phyloP scores from a whole-genome alignment of 352 stramenopile genomes.

The Phytophthora colocasiae region DNA sequence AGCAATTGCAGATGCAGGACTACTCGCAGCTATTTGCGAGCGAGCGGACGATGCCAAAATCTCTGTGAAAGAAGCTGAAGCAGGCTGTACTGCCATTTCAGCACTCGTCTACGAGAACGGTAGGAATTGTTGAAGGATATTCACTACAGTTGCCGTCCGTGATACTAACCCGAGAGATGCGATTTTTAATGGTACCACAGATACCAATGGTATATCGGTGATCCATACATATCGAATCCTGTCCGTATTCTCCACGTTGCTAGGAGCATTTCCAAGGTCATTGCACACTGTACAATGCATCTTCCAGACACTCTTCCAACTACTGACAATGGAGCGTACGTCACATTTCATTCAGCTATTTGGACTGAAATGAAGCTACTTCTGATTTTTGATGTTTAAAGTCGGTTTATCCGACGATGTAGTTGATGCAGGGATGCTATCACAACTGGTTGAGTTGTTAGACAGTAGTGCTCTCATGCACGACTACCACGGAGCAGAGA shows the following conservation, averaged over 20 bases:
- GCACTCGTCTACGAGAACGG: conserved; percentile 58
- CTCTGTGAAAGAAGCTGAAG: conserved; percentile 28
- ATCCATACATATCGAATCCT: conserved; percentile 40
- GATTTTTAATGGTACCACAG: conserved; percentile 14
- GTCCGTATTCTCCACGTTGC: conserved; percentile 30
- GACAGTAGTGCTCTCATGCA: conserved; percentile 31
- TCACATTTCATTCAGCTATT: not conserved
- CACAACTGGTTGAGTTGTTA: conserved; percentile 46
- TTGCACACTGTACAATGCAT: conserved; percentile 33
- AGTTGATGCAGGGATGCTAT: conserved; percentile 41
- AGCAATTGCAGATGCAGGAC: conserved; percentile 43
- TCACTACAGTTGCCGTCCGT: no score
- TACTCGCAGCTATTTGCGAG: conserved; percentile 42
- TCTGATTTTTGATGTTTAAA: not conserved
- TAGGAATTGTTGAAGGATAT: conserved; percentile 8
- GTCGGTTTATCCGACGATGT: conserved; percentile 31
- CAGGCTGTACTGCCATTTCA: conserved; percentile 40
- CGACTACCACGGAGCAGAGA: conserved; percentile 22
- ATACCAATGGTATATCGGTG: conserved; percentile 29
- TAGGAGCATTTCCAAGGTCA: conserved; percentile 30
- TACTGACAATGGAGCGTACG: conserved; percentile 47
- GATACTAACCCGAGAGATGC: no score
- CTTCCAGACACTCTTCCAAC: conserved; percentile 55
- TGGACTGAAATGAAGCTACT: no score
- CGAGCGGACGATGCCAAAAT: conserved; percentile 19